A percentile compares a stretch with the other conserved stretches of the same genome.
These are phyloP conservation scores for Yarrowia divulgata DNA, from an alignment of 805 yeast species.

Conservation along the genomic window DNA sequence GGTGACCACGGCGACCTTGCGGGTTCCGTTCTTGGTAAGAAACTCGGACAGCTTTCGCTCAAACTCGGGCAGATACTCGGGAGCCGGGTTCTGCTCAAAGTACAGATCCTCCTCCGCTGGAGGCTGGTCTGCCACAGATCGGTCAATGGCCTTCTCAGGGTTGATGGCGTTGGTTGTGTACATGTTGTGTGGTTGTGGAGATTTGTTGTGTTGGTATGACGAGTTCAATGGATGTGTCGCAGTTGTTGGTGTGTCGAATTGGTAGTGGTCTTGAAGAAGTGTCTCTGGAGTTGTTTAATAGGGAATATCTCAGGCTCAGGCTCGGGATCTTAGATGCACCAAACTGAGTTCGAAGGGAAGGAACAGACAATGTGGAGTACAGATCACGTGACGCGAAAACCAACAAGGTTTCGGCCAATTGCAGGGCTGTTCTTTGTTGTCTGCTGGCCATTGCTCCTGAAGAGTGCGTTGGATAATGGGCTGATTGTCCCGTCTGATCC, in stretches of 20 bases:
- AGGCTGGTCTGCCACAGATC: constrained; percentile 76
- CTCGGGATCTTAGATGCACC: not conserved
- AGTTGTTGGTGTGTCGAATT: not conserved
- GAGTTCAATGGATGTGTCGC: not conserved
- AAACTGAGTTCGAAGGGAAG: not conserved
- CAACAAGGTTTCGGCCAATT: constrained; percentile 22
- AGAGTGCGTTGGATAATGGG: constrained; percentile 6
- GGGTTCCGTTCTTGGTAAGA: constrained; percentile 54
- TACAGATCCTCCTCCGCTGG: constrained; percentile 81
- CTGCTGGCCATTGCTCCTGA: not conserved
- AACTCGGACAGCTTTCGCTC: constrained; percentile 65
- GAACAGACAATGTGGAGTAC: constrained; percentile 2
- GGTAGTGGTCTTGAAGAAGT: too few relatives aligned
- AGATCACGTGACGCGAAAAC: not conserved
- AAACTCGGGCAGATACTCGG: constrained; percentile 72
- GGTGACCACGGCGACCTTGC: constrained; percentile 80
- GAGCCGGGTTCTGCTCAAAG: constrained; percentile 75
- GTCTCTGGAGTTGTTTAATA: not conserved
- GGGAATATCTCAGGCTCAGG: too few relatives aligned
- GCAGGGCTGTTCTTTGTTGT: constrained; percentile 11
- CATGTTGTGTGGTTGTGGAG: not conserved
- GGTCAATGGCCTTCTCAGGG: constrained; percentile 72
- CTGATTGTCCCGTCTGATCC: not conserved
- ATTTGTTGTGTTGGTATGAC: not conserved
- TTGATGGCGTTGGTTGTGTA: constrained; percentile 54